Evolutionary conservation across 768 basidiomycete genomes (phyloP), one percentile per base, ranked within the genome.

Genomic region (Xerocomellus intermedius): DNA sequence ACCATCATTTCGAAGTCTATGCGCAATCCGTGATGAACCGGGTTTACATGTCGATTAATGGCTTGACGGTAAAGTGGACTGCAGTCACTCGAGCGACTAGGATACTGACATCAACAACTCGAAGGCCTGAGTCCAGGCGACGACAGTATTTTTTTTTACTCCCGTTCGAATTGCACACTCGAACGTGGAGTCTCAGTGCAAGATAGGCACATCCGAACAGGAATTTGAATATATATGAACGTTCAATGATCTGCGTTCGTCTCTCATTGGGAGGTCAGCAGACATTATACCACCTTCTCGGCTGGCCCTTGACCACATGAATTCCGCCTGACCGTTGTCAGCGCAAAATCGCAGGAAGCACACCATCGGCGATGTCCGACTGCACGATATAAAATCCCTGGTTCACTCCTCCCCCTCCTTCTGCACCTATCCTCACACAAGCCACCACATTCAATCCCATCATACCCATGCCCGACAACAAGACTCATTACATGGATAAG

Each of bases 331-430:
- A n/a, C n/a, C n/a, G n/a, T n/a, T n/a, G n/a, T n/a, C n/a, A n/a
- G n/a, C n/a, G n/a, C n/a, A n/a, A n/a, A n/a, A n/a, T n/a, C n/a
- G 10, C 26, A 42, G 10, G 22, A 42, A 35, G 10, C 1, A 22
- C 9, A 16, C 26, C 12, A 19, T 39, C 22, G 22, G 37, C 8
- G 17, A 33, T 39, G 22, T 21, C 44, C 32, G 38, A 12, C 35
- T 16, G 19, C 21, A 54, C 2, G 33, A 8, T 54, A 56, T 56
- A 56, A 54, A 56, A 37, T 22, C 13, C 36, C n/a, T n/a, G n/a
- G n/a, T 13, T 17, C 26, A 6, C 14, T 22, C 12, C 22, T 44
- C 21, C 2, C n/a, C 22, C 10, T 38, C 32, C 2, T 33, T 41
- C 32, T 33, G 4, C 24, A 33, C 14, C 37, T 1, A 32, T 45